A percentile compares a stretch with the other conserved stretches of the same genome.
phyloP scores from a whole-genome alignment of 352 stramenopile species.

The Phytopythium litorale region DNA sequence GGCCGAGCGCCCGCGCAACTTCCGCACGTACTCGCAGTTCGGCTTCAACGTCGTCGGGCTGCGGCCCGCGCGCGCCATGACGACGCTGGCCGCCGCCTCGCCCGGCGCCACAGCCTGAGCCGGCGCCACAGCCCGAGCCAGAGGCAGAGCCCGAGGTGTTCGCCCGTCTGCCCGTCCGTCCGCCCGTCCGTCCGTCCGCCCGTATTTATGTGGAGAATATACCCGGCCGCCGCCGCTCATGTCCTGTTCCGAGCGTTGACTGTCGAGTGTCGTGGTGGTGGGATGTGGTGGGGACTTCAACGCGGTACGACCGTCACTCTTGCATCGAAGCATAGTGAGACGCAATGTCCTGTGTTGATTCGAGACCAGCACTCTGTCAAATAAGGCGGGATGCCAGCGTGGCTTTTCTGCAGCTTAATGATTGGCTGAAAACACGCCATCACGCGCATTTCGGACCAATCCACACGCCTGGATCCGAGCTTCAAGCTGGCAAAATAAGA shows the following conservation, averaged over 20 bases:
- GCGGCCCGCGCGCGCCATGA: slow-evolving; percentile 34
- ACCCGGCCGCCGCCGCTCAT: not conserved
- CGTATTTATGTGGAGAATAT: slow-evolving; percentile 4
- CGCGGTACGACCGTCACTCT: not conserved
- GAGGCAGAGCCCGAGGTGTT: too few relatives aligned
- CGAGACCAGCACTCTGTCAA: not conserved
- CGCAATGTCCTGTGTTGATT: not conserved
- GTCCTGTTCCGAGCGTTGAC: too few relatives aligned
- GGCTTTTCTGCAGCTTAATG: too few relatives aligned
- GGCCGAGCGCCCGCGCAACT: slow-evolving; percentile 12
- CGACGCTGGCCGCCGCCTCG: slow-evolving; percentile 1
- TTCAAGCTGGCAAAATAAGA: not conserved
- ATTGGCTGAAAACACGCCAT: not conserved
- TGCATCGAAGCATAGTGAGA: not conserved
- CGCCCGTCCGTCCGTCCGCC: not conserved
- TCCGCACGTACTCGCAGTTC: slow-evolving; percentile 39
- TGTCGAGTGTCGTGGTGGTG: not conserved
- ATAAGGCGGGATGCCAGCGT: too few relatives aligned
- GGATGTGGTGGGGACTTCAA: not conserved
- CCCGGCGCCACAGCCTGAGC: not conserved
- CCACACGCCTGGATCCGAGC: not conserved
- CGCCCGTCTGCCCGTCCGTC: too few relatives aligned
- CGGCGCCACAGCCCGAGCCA: too few relatives aligned
- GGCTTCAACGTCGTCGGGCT: slow-evolving; percentile 37
- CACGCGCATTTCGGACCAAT: not conserved